Conservation (phyloP, 495 filamentous ascomycete genomes). For the Neurospora pannonica region DNA sequence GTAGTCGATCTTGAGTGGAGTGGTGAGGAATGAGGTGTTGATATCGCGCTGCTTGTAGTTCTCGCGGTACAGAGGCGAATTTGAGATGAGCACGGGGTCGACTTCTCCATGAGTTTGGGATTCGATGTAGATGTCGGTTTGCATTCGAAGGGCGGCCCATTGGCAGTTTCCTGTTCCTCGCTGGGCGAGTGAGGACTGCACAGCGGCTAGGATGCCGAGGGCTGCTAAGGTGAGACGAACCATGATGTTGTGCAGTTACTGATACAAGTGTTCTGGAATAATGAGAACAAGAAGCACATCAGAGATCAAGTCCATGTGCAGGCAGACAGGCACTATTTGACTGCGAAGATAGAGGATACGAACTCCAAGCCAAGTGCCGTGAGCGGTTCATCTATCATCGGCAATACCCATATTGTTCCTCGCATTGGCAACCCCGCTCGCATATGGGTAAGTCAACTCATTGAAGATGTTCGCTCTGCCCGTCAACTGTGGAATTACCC, state of each 20-base stretch:
- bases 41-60: slow-evolving; percentile 32
- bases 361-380: background rate
- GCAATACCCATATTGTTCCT: background rate
- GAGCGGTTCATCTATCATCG: background rate
- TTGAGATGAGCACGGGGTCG: background rate
- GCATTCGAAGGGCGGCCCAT: background rate
- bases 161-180: background rate
- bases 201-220: background rate
- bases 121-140: background rate
- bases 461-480: background rate
- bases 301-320: background rate
- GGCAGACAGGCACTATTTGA: background rate
- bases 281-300: background rate
- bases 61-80: slow-evolving; percentile 18
- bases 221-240: background rate
- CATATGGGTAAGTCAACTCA: background rate
- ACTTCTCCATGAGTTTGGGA: background rate
- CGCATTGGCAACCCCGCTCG: background rate
- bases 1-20: slow-evolving; percentile 37
- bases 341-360: background rate
- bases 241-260: background rate
- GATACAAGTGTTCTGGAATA: background rate
- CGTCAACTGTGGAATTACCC: background rate
- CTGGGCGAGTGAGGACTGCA: background rate
- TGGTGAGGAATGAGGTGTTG: slow-evolving; percentile 29